Percentiles rank a stretch among this genome's conserved stretches.
These are phyloP conservation scores for Didymella pomorum DNA, from an alignment of 2,329 filamentous ascomycete genomes.

Conservation along the genomic window DNA sequence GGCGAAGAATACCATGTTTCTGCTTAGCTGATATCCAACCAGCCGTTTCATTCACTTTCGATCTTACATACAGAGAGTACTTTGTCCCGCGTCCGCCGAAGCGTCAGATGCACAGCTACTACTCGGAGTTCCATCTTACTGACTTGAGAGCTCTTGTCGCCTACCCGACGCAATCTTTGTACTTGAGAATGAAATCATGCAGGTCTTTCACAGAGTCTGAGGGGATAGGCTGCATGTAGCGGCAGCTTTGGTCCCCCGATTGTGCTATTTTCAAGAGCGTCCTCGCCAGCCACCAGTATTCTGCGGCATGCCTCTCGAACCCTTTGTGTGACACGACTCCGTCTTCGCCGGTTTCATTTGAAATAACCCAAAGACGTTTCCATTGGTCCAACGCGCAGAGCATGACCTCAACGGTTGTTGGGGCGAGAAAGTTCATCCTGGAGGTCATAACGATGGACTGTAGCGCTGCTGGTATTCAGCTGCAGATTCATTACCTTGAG, in stretches of 20 bases:
- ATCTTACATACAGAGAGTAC: no score
- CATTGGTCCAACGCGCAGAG: not conserved
- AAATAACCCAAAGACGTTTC: not conserved
- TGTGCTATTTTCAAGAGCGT: not conserved
- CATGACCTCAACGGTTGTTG: not conserved
- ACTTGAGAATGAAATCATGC: not conserved
- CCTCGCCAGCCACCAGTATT: conserved; percentile 7
- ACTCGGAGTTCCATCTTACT: no score
- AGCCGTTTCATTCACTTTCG: no score
- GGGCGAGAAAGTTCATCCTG: not conserved
- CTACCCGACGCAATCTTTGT: not conserved
- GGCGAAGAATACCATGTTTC: no score
- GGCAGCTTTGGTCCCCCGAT: conserved; percentile 1
- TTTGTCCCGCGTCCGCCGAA: no score
- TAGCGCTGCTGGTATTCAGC: not conserved
- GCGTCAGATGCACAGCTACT: no score
- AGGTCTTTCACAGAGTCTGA: conserved; percentile 4
- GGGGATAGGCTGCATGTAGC: conserved; percentile 2
- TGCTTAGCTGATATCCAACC: no score
- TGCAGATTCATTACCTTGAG: not conserved
- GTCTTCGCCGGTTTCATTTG: not conserved
- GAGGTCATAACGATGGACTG: not conserved
- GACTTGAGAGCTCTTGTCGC: no score
- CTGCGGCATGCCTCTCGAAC: conserved; percentile 4
- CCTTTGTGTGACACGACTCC: not conserved